Base-by-base conservation (phyloP, 176 grass and related monocot genomes). In the Oryza australiensis region DNA sequence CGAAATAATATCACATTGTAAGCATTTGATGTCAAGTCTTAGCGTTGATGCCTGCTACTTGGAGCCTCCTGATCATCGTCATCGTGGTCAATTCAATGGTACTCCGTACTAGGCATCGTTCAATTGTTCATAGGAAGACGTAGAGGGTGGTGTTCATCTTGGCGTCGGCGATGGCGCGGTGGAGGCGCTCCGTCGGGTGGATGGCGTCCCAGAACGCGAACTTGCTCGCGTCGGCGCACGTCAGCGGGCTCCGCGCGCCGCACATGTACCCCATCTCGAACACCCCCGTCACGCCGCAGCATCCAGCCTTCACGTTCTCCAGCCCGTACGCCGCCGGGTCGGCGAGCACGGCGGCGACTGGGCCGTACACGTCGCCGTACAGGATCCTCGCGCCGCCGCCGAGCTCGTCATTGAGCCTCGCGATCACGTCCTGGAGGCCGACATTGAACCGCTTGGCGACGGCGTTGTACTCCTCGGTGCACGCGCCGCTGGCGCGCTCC, bases 151-250 rank as follows among this genome's bases (percentile, higher is more conserved):
- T 82, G 81, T 88, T 92, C 78, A 93, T 88, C 90, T 89, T 92
- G 24, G 85, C 75, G 0, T 97, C 82, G 1, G 91, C 84, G 22
- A 97, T 68, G 76, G 85, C 43, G 3, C 74, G 86, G 66, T 94
- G 83, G 69, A 91, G 76, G 70, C 74, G 85, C 82, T 97, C 86
- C 9, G 91, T 87, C 0, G 94, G 91, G 75, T 97, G 94, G 23
- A 97, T 89, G 43, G 91, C 87, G 78, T 97, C 94, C 94, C 94
- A 97, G 70, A 97, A 93, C 5, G 83, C 86, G 62, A 85, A 97
- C 82, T 77, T 87, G 67, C 70, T 48, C 12, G 87, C 80, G 48
- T 90, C 87, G 0, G 64, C 23, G 65, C 91, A 93, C 23, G 87
- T 92, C 62, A 87, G 38, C 70, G 69, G 84, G 70, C 5, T 89